phyloP scores from a whole-genome alignment of 2,329 filamentous ascomycete species.

The Trichoderma sp. region DNA sequence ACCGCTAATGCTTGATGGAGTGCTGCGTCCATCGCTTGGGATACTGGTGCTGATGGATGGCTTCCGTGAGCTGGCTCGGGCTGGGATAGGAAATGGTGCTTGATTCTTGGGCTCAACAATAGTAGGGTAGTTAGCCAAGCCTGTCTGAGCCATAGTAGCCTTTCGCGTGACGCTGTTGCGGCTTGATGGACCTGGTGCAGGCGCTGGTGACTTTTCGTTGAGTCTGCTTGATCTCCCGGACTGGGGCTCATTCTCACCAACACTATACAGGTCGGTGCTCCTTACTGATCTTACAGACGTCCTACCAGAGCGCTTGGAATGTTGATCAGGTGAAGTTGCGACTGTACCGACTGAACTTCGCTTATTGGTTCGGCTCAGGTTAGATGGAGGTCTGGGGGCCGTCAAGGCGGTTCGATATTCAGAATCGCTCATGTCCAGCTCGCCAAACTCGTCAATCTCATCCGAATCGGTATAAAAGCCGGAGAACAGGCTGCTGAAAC shows the following conservation, averaged over 20 bases:
- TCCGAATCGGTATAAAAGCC: conserved; percentile 73
- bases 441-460: conserved; percentile 61
- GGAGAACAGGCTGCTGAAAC: conserved; percentile 82
- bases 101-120: conserved; percentile 60
- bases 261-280: conserved; percentile 46
- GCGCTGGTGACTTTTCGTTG: conserved; percentile 39
- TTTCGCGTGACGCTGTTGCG: conserved; percentile 67
- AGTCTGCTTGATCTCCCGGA: conserved; percentile 34
- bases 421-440: conserved; percentile 61
- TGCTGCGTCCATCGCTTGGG: conserved; percentile 62
- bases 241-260: conserved; percentile 33
- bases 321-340: conserved; percentile 45
- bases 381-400: conserved; percentile 54
- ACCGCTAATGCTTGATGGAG: conserved; percentile 65
- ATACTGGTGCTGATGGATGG: conserved; percentile 63
- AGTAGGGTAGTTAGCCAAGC: conserved; percentile 70
- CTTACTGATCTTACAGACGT: conserved; percentile 36
- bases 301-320: conserved; percentile 27
- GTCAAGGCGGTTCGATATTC: conserved; percentile 66
- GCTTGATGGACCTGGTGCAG: conserved; percentile 35
- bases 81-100: conserved; percentile 90
- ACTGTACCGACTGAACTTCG: conserved; percentile 40
- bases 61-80: conserved; percentile 80
- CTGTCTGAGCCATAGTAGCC: conserved; percentile 76
- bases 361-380: conserved; percentile 39